Percentiles rank a stretch among this genome's conserved stretches.
These are phyloP conservation scores for Cyberlindnera bimundalis DNA, from an alignment of 805 yeast genomes.

Conservation along the genomic window DNA sequence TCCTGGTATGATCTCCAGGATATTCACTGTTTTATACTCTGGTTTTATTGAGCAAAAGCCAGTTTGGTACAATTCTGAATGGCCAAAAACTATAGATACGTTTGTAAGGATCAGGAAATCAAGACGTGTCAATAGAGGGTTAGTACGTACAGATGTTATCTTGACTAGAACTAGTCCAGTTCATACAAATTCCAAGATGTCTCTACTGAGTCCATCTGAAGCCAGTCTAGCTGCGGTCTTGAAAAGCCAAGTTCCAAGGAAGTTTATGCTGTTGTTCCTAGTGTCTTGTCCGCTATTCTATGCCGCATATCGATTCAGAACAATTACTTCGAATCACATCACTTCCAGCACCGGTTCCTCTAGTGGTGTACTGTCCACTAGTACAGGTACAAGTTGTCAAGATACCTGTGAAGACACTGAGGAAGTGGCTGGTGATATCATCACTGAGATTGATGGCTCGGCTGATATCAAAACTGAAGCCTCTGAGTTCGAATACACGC, in stretches of 20 bases:
- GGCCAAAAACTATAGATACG: conserved; percentile 14
- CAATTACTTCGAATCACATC: background rate
- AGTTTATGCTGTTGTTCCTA: conserved; percentile 6
- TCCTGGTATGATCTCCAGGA: conserved; percentile 9
- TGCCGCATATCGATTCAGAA: background rate
- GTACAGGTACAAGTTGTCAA: conserved; percentile 3
- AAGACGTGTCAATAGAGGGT: conserved; percentile 13
- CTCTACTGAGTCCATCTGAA: conserved; percentile 17
- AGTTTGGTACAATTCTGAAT: conserved; percentile 7
- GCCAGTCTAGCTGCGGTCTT: conserved; percentile 11
- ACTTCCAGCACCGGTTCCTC: conserved; percentile 1
- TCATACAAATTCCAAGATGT: conserved; percentile 12
- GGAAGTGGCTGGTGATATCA: conserved; percentile 2
- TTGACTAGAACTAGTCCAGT: conserved; percentile 13
- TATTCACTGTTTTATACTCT: conserved; percentile 7
- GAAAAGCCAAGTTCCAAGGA: conserved; percentile 10
- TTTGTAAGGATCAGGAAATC: conserved; percentile 6
- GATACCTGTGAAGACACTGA: conserved; percentile 4
- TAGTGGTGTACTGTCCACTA: conserved; percentile 2
- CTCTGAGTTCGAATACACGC: background rate
- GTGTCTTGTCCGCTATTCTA: conserved; percentile 13
- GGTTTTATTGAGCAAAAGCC: conserved; percentile 20
- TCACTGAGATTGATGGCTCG: conserved; percentile 2
- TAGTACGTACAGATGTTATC: conserved; percentile 11
- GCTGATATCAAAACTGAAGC: background rate